Evolutionary conservation across 1,284 basidiomycete species (phyloP).

Genomic region (Heterobasidion annosum): DNA sequence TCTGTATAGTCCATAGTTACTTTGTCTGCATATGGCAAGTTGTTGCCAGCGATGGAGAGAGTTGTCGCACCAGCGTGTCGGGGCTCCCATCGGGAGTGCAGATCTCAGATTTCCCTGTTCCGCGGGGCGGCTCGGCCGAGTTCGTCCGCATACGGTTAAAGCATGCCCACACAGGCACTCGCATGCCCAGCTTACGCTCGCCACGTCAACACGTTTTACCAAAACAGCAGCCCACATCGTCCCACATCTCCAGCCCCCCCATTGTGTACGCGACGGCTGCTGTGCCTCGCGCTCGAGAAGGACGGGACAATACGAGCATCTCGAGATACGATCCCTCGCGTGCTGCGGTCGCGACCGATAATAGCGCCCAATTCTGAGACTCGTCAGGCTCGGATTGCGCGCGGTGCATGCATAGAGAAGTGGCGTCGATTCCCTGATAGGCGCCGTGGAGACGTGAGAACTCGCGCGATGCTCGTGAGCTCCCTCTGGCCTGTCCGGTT

Average conservation of each 20-base stretch:
- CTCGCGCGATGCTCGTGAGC: neutral
- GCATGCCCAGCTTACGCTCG: neutral
- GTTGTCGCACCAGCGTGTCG: neutral
- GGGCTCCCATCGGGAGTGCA: neutral
- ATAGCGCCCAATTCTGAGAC: too few relatives aligned
- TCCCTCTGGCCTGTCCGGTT: neutral
- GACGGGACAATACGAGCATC: too few relatives aligned
- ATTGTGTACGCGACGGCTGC: too few relatives aligned
- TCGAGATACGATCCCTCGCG: too few relatives aligned
- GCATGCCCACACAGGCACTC: neutral
- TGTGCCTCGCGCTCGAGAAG: too few relatives aligned
- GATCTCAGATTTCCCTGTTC: neutral
- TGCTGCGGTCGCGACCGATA: too few relatives aligned
- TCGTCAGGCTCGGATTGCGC: too few relatives aligned
- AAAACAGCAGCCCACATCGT: too few relatives aligned
- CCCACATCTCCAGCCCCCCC: too few relatives aligned
- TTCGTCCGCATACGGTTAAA: neutral
- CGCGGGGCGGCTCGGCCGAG: neutral
- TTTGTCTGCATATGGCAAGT: constrained; percentile 1
- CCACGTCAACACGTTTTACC: too few relatives aligned
- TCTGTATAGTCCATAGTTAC: neutral
- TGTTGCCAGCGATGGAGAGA: neutral
- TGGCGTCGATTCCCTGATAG: neutral
- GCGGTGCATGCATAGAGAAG: too few relatives aligned
- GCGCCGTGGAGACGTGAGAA: constrained; percentile 1